Evolutionary conservation across 352 stramenopile genomes (phyloP).

Genomic region (Pythium sp.): DNA sequence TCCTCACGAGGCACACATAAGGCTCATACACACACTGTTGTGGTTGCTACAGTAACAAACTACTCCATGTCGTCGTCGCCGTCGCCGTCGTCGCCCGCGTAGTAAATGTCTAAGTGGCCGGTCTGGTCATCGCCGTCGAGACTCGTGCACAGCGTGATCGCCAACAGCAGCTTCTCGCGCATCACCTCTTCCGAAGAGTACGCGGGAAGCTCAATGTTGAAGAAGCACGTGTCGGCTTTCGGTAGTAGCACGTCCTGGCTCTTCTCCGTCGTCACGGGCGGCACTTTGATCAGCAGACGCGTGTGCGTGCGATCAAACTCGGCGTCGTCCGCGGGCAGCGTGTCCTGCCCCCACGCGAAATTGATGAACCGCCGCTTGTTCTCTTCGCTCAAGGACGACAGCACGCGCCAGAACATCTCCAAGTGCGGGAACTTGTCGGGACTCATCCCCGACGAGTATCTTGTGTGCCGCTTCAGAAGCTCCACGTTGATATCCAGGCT

Average conservation of each 20-base stretch:
- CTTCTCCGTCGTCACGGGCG: conserved; percentile 28
- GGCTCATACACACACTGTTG: neutral
- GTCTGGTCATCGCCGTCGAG: conserved; percentile 78
- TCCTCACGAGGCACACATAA: too few species aligned
- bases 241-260: conserved; percentile 61
- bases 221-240: conserved; percentile 84
- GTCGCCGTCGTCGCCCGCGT: conserved; percentile 52
- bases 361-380: conserved; percentile 85
- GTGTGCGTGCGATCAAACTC: conserved; percentile 81
- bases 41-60: neutral
- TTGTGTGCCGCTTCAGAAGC: conserved; percentile 74
- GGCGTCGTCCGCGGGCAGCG: conserved; percentile 66
- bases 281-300: conserved; percentile 68
- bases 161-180: conserved; percentile 63
- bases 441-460: conserved; percentile 77
- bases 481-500: conserved; percentile 75
- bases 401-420: conserved; percentile 73
- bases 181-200: conserved; percentile 74
- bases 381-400: conserved; percentile 57
- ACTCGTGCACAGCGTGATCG: conserved; percentile 80
- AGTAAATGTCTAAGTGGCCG: conserved; percentile 69
- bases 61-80: conserved; percentile 58
- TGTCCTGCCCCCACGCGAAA: conserved; percentile 84
- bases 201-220: conserved; percentile 80
- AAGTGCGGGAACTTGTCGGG: conserved; percentile 68